phyloP scores from a whole-genome alignment of 106 monocot genomes.

The Iris macrosiphon region DNA sequence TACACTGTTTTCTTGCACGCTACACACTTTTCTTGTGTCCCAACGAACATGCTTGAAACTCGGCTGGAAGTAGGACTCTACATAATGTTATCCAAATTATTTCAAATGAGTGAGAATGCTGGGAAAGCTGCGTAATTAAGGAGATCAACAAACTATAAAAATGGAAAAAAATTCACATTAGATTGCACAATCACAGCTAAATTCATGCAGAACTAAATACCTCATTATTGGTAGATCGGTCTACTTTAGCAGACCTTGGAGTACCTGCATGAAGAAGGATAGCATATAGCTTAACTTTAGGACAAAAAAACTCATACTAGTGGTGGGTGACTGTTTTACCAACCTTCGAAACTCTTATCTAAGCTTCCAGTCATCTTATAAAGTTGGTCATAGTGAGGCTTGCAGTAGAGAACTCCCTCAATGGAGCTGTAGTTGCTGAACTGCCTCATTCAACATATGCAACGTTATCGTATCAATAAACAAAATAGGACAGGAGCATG shows the following conservation, averaged over 20 bases:
- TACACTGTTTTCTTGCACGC: constrained; percentile 67
- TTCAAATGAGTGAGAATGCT: too few species aligned
- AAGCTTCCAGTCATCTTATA: constrained; percentile 67
- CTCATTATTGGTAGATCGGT: constrained; percentile 31
- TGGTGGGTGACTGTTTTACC: too few species aligned
- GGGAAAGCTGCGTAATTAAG: neutral
- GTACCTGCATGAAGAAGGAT: constrained; percentile 21
- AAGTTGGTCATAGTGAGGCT: constrained; percentile 78
- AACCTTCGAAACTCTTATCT: constrained; percentile 79
- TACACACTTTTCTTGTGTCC: constrained; percentile 72
- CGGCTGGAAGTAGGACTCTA: constrained; percentile 23
- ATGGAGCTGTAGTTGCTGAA: constrained; percentile 65
- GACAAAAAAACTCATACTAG: neutral
- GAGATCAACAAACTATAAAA: neutral
- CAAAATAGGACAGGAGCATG: too few species aligned
- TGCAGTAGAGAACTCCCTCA: constrained; percentile 72
- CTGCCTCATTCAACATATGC: constrained; percentile 28
- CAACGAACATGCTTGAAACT: constrained; percentile 47
- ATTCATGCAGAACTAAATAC: constrained; percentile 14
- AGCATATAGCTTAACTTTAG: neutral
- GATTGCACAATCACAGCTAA: neutral
- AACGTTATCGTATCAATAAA: too few species aligned
- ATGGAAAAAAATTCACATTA: constrained; percentile 2
- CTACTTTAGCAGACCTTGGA: constrained; percentile 22
- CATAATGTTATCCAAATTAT: constrained; percentile 1